Percentiles rank a stretch among this genome's conserved stretches.
Evolutionary conservation across 2,329 filamentous ascomycete species (phyloP).

Genomic region (Conoideocrella luteorostrata): DNA sequence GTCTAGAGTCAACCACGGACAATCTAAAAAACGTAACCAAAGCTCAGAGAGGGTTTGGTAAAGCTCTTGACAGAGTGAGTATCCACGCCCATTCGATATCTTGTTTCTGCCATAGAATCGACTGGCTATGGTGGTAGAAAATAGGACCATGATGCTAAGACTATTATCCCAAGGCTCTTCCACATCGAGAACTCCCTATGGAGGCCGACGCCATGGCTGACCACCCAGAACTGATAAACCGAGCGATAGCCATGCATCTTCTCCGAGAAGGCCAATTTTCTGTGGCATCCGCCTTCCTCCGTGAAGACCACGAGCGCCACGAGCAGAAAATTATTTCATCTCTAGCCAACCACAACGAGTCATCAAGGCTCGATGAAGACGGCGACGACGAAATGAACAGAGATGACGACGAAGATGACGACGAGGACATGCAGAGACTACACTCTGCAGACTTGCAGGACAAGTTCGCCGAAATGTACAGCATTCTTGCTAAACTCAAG

Average conservation of each 20-base stretch:
- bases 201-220: constrained; percentile 75
- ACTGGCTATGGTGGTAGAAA: no score
- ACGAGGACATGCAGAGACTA: constrained; percentile 19
- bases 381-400: constrained; percentile 26
- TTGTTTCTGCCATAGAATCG: no score
- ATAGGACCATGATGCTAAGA: no score
- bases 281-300: constrained; percentile 78
- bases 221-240: constrained; percentile 74
- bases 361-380: constrained; percentile 22
- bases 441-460: constrained; percentile 56
- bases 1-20: constrained; percentile 73
- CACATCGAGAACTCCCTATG: constrained; percentile 59
- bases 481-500: constrained; percentile 73
- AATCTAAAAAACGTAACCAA: constrained; percentile 79
- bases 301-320: constrained; percentile 52
- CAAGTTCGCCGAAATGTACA: constrained; percentile 85
- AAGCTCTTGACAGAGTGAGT: constrained; percentile 71
- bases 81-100: no score
- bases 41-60: constrained; percentile 76
- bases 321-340: constrained; percentile 12
- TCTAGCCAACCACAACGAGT: constrained; percentile 9
- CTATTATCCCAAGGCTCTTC: constrained; percentile 25
- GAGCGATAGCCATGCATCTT: constrained; percentile 93
- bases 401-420: constrained; percentile 17
- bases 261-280: constrained; percentile 89